These are phyloP conservation scores for Corinectria fuckeliana DNA, from an alignment of 2,329 filamentous ascomycete species.

Conservation along the genomic window DNA sequence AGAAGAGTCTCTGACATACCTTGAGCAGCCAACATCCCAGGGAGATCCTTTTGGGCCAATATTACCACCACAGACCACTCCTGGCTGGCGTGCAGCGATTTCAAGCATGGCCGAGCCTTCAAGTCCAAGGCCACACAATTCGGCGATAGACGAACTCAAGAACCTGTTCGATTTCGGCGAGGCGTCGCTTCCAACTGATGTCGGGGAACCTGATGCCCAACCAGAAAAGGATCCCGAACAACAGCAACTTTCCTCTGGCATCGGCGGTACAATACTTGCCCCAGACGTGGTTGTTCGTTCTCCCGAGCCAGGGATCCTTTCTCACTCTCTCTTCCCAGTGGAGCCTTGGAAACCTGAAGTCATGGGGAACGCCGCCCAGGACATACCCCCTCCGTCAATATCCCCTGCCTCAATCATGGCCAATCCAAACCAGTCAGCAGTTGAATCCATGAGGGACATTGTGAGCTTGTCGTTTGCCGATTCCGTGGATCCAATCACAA, in stretches of 20 bases:
- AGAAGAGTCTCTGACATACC: background rate
- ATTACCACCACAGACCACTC: background rate
- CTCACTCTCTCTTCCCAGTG: constrained; percentile 27
- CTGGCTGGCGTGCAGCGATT: background rate
- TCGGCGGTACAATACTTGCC: background rate
- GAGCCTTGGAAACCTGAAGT: constrained; percentile 37
- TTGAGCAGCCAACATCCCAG: background rate
- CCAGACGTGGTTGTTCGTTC: constrained; percentile 25
- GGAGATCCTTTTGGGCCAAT: background rate
- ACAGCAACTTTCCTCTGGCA: background rate
- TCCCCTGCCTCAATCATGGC: constrained; percentile 38
- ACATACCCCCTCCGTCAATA: constrained; percentile 33
- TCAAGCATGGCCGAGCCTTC: constrained; percentile 30
- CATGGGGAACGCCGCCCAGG: constrained; percentile 25
- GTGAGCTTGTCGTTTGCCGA: constrained; percentile 28
- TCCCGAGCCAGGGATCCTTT: constrained; percentile 21
- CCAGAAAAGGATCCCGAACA: constrained; percentile 1
- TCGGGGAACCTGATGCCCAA: constrained; percentile 18
- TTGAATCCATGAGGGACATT: constrained; percentile 28
- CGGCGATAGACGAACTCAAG: constrained; percentile 33
- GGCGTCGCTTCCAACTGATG: constrained; percentile 22
- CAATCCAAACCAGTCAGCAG: constrained; percentile 28
- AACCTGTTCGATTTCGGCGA: constrained; percentile 33
- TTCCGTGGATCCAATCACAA: constrained; percentile 24
- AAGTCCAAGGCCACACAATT: constrained; percentile 17